These are phyloP conservation scores for Suhomyces anneliseae DNA, from an alignment of 1,139 yeast species.

Conservation along the genomic window DNA sequence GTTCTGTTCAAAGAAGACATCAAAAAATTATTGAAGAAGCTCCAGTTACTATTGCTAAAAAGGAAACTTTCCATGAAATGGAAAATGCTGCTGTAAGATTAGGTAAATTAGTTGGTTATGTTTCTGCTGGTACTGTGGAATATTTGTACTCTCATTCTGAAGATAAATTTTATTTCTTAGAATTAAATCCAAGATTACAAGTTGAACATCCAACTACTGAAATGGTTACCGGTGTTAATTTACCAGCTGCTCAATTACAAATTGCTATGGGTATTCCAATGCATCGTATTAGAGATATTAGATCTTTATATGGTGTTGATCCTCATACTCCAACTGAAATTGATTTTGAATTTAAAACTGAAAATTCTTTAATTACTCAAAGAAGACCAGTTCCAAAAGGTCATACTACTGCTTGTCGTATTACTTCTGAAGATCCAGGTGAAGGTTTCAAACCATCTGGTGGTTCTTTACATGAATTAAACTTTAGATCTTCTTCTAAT, in stretches of 20 bases:
- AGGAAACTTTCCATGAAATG: slow-evolving; percentile 84
- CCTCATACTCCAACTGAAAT: slow-evolving; percentile 89
- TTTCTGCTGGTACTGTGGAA: slow-evolving; percentile 98
- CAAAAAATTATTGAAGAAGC: slow-evolving; percentile 97
- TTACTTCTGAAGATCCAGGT: slow-evolving; percentile 98
- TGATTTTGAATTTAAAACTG: slow-evolving; percentile 83
- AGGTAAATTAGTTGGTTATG: slow-evolving; percentile 95
- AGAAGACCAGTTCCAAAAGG: slow-evolving; percentile 95
- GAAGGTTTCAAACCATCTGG: slow-evolving; percentile 99
- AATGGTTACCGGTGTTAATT: slow-evolving; percentile 97
- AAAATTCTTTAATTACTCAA: slow-evolving; percentile 71
- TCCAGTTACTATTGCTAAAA: slow-evolving; percentile 89
- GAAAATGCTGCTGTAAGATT: slow-evolving; percentile 96
- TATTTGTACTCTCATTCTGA: slow-evolving; percentile 92
- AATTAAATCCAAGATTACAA: slow-evolving; percentile 95
- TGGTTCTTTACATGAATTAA: slow-evolving; percentile 92
- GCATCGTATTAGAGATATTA: slow-evolving; percentile 90
- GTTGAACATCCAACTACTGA: slow-evolving; percentile 99
- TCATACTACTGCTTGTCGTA: slow-evolving; percentile 98
- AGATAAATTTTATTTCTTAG: slow-evolving; percentile 92
- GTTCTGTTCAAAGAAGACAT: slow-evolving; percentile 97
- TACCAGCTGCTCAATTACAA: slow-evolving; percentile 97
- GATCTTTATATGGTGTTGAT: slow-evolving; percentile 91
- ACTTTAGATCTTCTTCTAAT: slow-evolving; percentile 93
- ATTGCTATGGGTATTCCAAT: slow-evolving; percentile 99